phyloP scores from a whole-genome alignment of 805 yeast species.

The Saccharomyces mikatae region DNA sequence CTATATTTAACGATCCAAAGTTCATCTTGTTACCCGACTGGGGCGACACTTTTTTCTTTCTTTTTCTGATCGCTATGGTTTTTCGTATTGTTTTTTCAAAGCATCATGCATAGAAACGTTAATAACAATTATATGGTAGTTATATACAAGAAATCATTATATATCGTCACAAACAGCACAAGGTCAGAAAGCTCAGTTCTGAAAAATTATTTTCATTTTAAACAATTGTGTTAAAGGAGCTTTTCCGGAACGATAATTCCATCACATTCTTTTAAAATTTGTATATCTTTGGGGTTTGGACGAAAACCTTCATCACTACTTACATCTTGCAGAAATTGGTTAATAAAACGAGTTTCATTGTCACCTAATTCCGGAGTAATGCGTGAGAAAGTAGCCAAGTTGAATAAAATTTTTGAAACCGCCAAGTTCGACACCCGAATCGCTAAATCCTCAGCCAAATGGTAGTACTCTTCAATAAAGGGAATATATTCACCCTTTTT shows the following conservation, averaged over 20 bases:
- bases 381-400: neutral
- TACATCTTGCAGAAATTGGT: neutral
- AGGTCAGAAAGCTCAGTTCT: neutral
- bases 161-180: neutral
- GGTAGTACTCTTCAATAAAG: neutral
- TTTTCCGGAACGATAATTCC: neutral
- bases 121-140: neutral
- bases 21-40: neutral
- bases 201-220: neutral
- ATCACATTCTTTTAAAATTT: neutral
- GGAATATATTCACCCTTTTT: neutral
- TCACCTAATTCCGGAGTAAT: neutral
- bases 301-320: neutral
- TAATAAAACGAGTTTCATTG: neutral
- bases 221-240: neutral
- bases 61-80: neutral
- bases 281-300: neutral
- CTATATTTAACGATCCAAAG: neutral
- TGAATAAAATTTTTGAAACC: neutral
- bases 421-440: neutral
- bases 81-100: neutral
- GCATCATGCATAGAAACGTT: neutral
- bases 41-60: neutral
- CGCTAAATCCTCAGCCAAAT: neutral
- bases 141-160: neutral